phyloP scores from a whole-genome alignment of 768 basidiomycete genomes.

The Trametes meyenii region DNA sequence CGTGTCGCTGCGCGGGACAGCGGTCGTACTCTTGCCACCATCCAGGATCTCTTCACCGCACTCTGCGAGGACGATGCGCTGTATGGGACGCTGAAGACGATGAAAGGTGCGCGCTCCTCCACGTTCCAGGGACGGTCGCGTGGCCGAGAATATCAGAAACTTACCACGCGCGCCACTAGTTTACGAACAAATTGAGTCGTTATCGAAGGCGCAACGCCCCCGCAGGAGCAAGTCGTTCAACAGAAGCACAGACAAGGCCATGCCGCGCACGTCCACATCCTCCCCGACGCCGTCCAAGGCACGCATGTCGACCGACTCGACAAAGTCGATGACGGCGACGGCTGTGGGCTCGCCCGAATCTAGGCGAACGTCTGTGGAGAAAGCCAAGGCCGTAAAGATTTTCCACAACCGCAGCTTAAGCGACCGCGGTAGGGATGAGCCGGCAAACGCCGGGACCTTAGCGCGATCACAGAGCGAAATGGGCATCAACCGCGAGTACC shows the following conservation, averaged over 20 bases:
- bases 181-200: constrained; percentile 74
- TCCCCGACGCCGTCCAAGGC: constrained; percentile 37
- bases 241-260: constrained; percentile 49
- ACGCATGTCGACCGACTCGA: constrained; percentile 45
- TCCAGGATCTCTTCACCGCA: constrained; percentile 83
- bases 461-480: constrained; percentile 41
- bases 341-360: constrained; percentile 30
- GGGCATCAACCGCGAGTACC: constrained; percentile 18
- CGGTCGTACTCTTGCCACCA: constrained; percentile 71
- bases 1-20: constrained; percentile 87
- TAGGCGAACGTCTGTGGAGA: constrained; percentile 62
- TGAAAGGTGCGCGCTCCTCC: constrained; percentile 65
- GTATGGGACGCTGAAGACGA: constrained; percentile 81
- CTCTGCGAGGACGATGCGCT: constrained; percentile 89
- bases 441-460: constrained; percentile 25
- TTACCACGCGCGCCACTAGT: constrained; percentile 44
- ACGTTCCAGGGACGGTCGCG: neutral
- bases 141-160: neutral
- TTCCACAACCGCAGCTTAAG: constrained; percentile 54
- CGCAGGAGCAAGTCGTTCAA: constrained; percentile 73
- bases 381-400: constrained; percentile 61
- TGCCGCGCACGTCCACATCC: constrained; percentile 45
- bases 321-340: constrained; percentile 28
- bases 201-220: constrained; percentile 59
- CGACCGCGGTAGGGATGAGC: constrained; percentile 42